phyloP scores from a whole-genome alignment of 345 rosid genomes.

The Syzygium oleosum region DNA sequence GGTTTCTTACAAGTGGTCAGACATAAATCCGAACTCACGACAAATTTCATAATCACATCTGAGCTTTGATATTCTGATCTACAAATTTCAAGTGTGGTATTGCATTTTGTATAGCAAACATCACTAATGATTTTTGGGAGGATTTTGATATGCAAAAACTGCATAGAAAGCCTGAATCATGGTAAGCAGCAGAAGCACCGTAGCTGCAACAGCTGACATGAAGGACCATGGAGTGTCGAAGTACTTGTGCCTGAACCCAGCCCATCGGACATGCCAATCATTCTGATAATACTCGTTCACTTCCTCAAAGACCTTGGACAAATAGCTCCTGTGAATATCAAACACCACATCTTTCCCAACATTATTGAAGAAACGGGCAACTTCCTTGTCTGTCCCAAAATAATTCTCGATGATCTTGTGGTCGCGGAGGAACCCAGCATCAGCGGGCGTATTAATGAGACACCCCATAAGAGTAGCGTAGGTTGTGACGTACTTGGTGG shows the following conservation, averaged over 20 bases:
- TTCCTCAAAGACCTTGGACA: constrained; percentile 28
- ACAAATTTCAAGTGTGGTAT: background rate
- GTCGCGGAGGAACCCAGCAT: constrained; percentile 39
- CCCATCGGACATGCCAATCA: constrained; percentile 41
- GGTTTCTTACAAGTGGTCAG: background rate
- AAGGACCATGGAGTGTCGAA: constrained; percentile 58
- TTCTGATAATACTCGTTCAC: constrained; percentile 40
- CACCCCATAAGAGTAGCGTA: constrained; percentile 46
- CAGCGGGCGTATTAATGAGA: constrained; percentile 32
- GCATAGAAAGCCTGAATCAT: constrained; percentile 31
- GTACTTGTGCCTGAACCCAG: constrained; percentile 39
- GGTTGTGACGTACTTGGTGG: constrained; percentile 36
- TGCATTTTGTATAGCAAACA: background rate
- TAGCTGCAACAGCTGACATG: constrained; percentile 41
- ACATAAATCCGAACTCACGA: background rate
- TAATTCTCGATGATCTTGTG: constrained; percentile 39
- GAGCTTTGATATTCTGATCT: background rate
- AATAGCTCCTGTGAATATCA: constrained; percentile 28
- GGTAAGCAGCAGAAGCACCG: constrained; percentile 35
- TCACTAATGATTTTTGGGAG: background rate
- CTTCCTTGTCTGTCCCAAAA: constrained; percentile 41
- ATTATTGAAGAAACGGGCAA: constrained; percentile 32
- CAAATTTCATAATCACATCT: background rate
- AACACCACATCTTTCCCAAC: constrained; percentile 40
- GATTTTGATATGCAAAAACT: constrained; percentile 3